phyloP scores from a whole-genome alignment of 192 early-diverging fungal species.

The Jimgerdemannia lactiflua region DNA sequence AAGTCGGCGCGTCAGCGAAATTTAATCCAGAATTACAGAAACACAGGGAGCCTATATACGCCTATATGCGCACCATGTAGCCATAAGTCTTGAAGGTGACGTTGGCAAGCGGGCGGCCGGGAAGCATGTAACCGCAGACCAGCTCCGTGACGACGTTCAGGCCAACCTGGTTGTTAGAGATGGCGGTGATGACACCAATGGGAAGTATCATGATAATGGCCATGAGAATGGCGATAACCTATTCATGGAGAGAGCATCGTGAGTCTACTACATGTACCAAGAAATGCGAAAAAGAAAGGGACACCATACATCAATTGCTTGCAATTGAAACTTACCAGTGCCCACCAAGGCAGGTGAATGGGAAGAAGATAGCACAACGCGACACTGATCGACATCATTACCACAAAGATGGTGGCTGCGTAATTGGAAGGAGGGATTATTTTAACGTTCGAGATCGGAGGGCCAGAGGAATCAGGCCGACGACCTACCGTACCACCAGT shows the following conservation, averaged over 20 bases:
- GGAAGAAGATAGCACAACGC: slow-evolving; percentile 12
- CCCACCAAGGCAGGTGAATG: slow-evolving; percentile 12
- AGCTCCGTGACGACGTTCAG: slow-evolving; percentile 61
- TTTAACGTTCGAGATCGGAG: slow-evolving; percentile 54
- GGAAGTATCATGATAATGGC: slow-evolving; percentile 45
- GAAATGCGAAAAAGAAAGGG: slow-evolving; percentile 10
- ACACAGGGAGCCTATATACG: no score
- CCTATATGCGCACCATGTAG: slow-evolving; percentile 35
- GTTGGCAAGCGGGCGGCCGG: slow-evolving; percentile 51
- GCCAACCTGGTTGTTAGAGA: slow-evolving; percentile 49
- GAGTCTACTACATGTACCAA: no score
- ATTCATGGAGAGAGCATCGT: slow-evolving; percentile 8
- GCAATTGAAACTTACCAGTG: slow-evolving; percentile 13
- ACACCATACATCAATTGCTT: slow-evolving; percentile 18
- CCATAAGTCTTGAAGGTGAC: slow-evolving; percentile 61
- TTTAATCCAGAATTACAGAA: no score
- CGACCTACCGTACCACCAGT: slow-evolving; percentile 20
- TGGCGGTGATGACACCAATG: slow-evolving; percentile 53
- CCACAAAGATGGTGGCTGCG: not conserved
- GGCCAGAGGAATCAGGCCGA: slow-evolving; percentile 41
- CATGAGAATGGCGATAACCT: slow-evolving; percentile 21
- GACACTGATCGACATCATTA: not conserved
- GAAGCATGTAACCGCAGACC: slow-evolving; percentile 55
- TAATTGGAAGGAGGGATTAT: slow-evolving; percentile 68
- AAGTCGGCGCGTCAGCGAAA: no score